Percentiles rank a stretch among this genome's conserved stretches.
Conservation (phyloP, 176 grass and related monocot species). For the Eremochloa ophiuroides region DNA sequence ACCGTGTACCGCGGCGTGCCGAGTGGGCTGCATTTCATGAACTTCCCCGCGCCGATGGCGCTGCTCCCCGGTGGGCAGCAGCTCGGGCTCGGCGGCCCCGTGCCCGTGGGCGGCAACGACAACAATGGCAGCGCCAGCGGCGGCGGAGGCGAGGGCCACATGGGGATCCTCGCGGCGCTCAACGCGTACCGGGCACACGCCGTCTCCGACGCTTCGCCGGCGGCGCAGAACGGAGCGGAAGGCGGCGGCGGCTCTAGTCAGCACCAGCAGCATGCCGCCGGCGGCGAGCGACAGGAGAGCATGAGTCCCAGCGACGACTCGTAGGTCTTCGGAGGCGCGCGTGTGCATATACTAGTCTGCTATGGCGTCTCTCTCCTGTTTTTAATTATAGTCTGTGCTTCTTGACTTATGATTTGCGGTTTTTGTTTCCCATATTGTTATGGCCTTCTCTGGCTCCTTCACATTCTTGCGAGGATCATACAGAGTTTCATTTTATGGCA, state of each 20-base stretch:
- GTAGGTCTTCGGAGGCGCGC: conserved; percentile 33
- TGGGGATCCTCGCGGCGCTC: conserved; percentile 44
- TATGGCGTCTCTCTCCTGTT: not conserved
- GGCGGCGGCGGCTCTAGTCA: conserved; percentile 11
- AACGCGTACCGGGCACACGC: conserved; percentile 61
- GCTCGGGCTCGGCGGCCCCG: conserved; percentile 28
- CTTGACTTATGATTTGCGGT: conserved; percentile 23
- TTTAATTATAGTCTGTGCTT: conserved; percentile 38
- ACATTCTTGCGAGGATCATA: conserved; percentile 23
- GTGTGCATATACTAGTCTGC: conserved; percentile 10
- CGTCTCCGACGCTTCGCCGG: conserved; percentile 24
- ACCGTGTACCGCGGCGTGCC: conserved; percentile 72
- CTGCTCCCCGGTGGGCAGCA: conserved; percentile 39
- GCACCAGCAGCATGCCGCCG: conserved; percentile 7
- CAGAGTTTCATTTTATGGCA: not conserved
- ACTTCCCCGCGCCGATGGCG: conserved; percentile 45
- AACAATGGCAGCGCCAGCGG: not conserved
- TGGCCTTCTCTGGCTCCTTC: not conserved
- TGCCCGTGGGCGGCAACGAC: not conserved
- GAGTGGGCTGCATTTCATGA: conserved; percentile 68
- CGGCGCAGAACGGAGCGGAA: conserved; percentile 27
- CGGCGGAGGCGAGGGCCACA: conserved; percentile 25
- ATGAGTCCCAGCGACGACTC: conserved; percentile 76
- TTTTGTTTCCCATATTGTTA: conserved; percentile 12
- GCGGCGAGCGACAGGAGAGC: conserved; percentile 56